phyloP scores from a whole-genome alignment of 116 monocot genomes.

The Phalaenopsis hybrid region DNA sequence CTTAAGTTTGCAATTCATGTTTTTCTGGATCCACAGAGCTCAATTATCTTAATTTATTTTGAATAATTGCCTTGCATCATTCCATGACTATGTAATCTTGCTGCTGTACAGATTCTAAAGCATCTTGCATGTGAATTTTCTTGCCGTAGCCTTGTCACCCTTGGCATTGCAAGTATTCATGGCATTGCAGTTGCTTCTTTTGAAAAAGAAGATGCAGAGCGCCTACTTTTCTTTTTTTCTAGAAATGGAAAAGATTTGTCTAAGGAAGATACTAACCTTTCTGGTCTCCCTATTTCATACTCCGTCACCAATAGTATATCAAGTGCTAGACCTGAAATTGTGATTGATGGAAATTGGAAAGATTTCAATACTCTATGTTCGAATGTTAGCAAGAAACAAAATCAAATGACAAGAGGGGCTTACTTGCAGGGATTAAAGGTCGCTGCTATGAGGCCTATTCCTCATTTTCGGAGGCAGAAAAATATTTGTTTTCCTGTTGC shows the following conservation, averaged over 20 bases:
- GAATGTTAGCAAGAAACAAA: slow-evolving; percentile 11
- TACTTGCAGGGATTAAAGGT: slow-evolving; percentile 29
- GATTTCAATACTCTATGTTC: not conserved
- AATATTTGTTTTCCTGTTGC: not conserved
- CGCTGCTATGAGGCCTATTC: slow-evolving; percentile 71
- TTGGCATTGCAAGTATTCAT: slow-evolving; percentile 83
- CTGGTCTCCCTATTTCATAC: slow-evolving; percentile 22
- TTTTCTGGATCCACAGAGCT: not conserved
- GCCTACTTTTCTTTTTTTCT: slow-evolving; percentile 75
- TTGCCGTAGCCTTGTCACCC: slow-evolving; percentile 71
- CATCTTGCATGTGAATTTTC: slow-evolving; percentile 75
- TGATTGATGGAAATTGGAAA: not conserved
- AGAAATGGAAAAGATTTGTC: slow-evolving; percentile 25
- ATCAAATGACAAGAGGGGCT: slow-evolving; percentile 10
- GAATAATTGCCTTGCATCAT: not conserved
- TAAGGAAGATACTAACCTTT: slow-evolving; percentile 16
- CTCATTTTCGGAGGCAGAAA: slow-evolving; percentile 34
- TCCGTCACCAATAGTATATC: not conserved
- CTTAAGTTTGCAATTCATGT: not conserved
- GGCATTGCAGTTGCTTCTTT: slow-evolving; percentile 84
- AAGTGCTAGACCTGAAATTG: not conserved
- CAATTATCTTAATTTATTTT: not conserved
- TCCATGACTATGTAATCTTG: not conserved
- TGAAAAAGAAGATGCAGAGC: slow-evolving; percentile 87
- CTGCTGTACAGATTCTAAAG: slow-evolving; percentile 51